Evolutionary conservation across 2,329 filamentous ascomycete genomes (phyloP), one percentile per base, ranked within the genome.

Genomic region (Microdochium bolleyi): DNA sequence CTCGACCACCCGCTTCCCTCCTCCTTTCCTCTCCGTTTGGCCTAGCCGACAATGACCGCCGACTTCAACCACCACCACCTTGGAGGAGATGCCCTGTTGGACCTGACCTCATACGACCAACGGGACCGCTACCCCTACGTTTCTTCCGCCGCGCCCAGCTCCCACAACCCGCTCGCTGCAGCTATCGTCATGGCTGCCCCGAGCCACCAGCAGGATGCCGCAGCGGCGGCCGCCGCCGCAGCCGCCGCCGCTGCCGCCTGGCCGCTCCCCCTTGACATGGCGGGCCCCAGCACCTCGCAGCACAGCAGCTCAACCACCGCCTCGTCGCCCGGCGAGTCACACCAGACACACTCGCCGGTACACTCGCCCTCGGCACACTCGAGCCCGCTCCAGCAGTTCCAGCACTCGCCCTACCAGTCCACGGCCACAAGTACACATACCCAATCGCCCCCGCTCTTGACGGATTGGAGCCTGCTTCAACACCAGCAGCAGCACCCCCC

Each of bases 381-480:
- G 49, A 82, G 78, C 61, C 76, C 74, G 13, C 58, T 76, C 54
- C 76, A 80, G 54, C 76, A 78, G 30, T 58, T 76, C 54, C 76
- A 80, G 54, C 76, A 78, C 30, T 82, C 80, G 57, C 78, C 80
- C 3, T 82, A 76, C 63, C 76, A 78, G 61, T 67, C 52, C 30
- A 7, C 41, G 16, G 60, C 73, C 49, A 66, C 74, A 3, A 27
- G 24, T 46, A 68, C 72, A 52, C 79, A 79, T 61, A 70, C 76
- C 14, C 74, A 74, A 58, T 67, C 75, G 30, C 67, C 73, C 11
- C 67, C 70, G 14, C 67, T 77, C 50, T 65, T 85, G 57, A 78
- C 79, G 49, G 80, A 85, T 68, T 85, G 82, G 81, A 76, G 82
- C 22, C 74, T 85, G 51, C 76, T 79, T 52, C 77, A 80, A 57